Base-by-base conservation (phyloP, 345 rosid species). In the Linum usitatissimum region DNA sequence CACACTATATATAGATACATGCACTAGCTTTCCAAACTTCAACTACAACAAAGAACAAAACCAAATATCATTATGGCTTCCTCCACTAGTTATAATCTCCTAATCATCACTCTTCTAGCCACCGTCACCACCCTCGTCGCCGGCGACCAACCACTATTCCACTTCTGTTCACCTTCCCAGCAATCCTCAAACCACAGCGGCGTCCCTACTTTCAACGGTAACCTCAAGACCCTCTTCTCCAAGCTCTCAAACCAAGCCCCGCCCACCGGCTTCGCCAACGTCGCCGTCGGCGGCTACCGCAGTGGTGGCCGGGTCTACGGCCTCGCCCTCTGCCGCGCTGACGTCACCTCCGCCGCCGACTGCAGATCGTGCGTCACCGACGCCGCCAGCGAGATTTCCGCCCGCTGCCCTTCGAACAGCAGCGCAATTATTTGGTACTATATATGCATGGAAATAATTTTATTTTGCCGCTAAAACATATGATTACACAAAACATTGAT, bases 321-420 rank as follows among this genome's bases (percentile, higher is more conserved):
- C 21, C 19, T 63, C 20, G 58, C 57, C 39, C 57, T 63, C 15
- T 63, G 66, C 21, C 18, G 57, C 8, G 66, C 56, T 1, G 57
- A 63, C 30, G 57, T 51, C 57, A 4, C 14, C 51, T 51, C 58
- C 21, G 6, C 34, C 15, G 18, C 19, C 0, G 15, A 23, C 21
- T 63, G 66, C 42, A 30, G 49, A 30, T 13, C 66, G 6, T 63
- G 66, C 9, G n/a, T 51, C 31, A 17, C 15, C 5, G 66, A 63
- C 15, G 66, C 66, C 4, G 18, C 57, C 57, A 17, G 10, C 6
- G 57, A 51, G 39, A 15, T 63, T 10, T 55, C 20, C 36, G 31
- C 4, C 12, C 40, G 42, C 23, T 63, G 66, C 57, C 66, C 66
- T 14, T 14, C 4, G 9, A 49, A 17, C 40, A 63, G 49, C 15